A percentile compares a stretch with the other conserved stretches of the same genome.
Evolutionary conservation across 2,329 filamentous ascomycete species (phyloP).

Genomic region (Metarhizium album): DNA sequence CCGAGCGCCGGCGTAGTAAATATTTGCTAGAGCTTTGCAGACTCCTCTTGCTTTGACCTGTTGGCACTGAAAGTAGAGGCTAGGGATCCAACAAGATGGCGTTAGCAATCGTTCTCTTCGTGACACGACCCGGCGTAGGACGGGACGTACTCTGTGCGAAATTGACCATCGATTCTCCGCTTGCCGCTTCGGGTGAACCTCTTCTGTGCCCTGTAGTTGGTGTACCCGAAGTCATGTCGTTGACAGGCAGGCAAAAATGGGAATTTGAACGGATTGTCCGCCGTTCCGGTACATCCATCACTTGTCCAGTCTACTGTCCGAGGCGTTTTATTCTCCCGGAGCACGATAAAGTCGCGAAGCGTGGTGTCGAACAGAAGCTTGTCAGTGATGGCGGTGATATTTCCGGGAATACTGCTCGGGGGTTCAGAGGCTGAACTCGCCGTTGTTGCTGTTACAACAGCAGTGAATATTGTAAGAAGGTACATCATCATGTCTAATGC

Average conservation of each 20-base stretch:
- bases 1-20: neutral
- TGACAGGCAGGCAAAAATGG: neutral
- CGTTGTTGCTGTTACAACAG: no score
- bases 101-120: neutral
- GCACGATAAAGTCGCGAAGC: neutral
- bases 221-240: slow-evolving; percentile 2
- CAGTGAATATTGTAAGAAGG: no score
- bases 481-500: no score
- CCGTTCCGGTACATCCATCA: neutral
- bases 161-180: neutral
- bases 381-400: neutral
- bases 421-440: neutral
- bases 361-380: neutral
- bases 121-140: neutral
- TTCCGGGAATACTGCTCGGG: neutral
- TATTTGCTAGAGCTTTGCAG: neutral
- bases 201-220: neutral
- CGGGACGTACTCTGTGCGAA: neutral
- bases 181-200: neutral
- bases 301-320: neutral
- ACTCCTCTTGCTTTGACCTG: neutral
- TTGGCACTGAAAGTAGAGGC: neutral
- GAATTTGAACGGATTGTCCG: neutral
- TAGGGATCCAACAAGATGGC: neutral
- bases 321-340: neutral